These are phyloP conservation scores for Melampsora larici-populina DNA, from an alignment of 1,284 basidiomycete species.

Conservation along the genomic window DNA sequence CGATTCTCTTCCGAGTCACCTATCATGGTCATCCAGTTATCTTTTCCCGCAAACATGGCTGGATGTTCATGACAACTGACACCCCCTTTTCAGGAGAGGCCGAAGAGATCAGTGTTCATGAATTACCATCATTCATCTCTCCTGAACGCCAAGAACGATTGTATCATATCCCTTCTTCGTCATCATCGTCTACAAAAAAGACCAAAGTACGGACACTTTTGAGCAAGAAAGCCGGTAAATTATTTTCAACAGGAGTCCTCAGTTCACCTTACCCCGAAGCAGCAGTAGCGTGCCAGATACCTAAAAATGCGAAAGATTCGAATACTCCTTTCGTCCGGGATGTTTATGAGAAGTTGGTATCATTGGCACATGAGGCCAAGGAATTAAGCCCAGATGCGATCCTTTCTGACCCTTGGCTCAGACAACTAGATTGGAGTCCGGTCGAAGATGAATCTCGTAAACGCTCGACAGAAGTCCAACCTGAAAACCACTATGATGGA, in stretches of 20 bases:
- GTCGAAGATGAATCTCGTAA: conserved; percentile 15
- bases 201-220: conserved; percentile 38
- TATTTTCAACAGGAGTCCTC: conserved; percentile 43
- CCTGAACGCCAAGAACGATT: conserved; percentile 9
- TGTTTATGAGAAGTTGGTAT: conserved; percentile 9
- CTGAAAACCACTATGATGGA: not conserved
- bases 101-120: conserved; percentile 43
- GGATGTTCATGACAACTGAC: conserved; percentile 46
- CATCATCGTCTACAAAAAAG: conserved; percentile 5
- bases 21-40: conserved; percentile 47
- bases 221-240: conserved; percentile 29
- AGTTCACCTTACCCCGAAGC: conserved; percentile 43
- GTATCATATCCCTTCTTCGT: conserved; percentile 8
- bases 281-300: conserved; percentile 13
- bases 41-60: conserved; percentile 48
- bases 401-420: conserved; percentile 44
- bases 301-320: conserved; percentile 7
- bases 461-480: not conserved
- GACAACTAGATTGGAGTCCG: conserved; percentile 49
- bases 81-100: conserved; percentile 30
- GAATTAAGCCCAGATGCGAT: conserved; percentile 15
- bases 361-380: conserved; percentile 44
- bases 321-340: conserved; percentile 2
- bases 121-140: conserved; percentile 15
- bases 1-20: conserved; percentile 47